Evolutionary conservation across 345 rosid species (phyloP), one percentile per base, ranked within the genome.

Genomic region (Citrus hindsii): DNA sequence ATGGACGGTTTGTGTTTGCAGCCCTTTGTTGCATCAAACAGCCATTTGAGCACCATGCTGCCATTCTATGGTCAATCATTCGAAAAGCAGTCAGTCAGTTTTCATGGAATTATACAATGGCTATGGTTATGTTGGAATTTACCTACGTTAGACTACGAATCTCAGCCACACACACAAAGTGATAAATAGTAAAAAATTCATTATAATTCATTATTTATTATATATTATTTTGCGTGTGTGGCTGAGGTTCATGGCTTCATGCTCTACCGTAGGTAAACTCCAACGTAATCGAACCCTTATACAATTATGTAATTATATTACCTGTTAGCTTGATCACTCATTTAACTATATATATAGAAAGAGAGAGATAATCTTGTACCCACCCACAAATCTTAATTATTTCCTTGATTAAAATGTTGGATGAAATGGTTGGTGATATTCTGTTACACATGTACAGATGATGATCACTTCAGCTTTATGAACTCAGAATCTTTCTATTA

Each of bases 141-240:
- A 32, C 33, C 0, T 4, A 32, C 5, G 5, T 32, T 32, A 32
- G 4, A 32, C 5, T 0, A 4, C 5, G 33, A 32, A 32, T 32
- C 0, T 32, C 33, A 32, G 0, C 0, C 5, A 32, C 5, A 32
- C 33, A 4, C 4, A 32, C 0, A 32, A 32, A 32, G 0, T 32
- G 33, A 32, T 32, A 32, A 32, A 4, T 32, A 32, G 0, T 32
- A 32, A 32, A 32, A 32, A 3, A 28, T 2, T 28, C 2, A 28
- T 28, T 28, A 28, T 28, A 32, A 3, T 3, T 30, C 4, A 30
- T 30, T 30, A 30, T 30, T 32, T 32, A 32, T 32, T 32, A 4
- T 32, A 4, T 32, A 32, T 32, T 0, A 32, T 32, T 32, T 32
- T 32, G 33, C 33, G 33, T 32, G 33, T 32, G 0, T 32, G 33